Evolutionary conservation across 176 grass and related monocot species (phyloP), one percentile per base, ranked within the genome.

Genomic region (Carex cristatella): DNA sequence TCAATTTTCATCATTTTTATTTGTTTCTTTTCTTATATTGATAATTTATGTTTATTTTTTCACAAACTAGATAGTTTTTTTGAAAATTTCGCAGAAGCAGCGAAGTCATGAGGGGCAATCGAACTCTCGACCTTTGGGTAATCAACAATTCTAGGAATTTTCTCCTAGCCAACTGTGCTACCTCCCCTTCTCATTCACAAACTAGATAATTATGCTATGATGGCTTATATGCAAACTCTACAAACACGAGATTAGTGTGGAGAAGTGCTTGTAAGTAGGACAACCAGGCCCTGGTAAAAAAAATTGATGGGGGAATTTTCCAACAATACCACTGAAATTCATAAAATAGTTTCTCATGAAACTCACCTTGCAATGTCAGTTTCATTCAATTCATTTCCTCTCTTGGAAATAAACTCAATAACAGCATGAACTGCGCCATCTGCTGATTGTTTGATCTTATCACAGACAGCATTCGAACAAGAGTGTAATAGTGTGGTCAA

Each of bases 401-500:
- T 88, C 84, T 91, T 93, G 67, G 84, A 83, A 84, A 98, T 93
- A 76, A 98, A 92, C 86, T 94, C 84, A 35, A 86, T 98, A 87
- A 98, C 89, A 86, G 93, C 91, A 89, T 94, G 92, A 89, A 94
- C 90, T 76, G 93, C 92, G 86, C 91, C 92, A 90, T 94, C 95
- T 88, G 91, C 93, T 89, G 95, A 98, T 89, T 98, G 91, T 81
- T 98, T 98, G 60, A 94, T 89, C 84, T 93, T 98, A 84, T 98
- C 95, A 67, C 93, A 98, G 80, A 94, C 84, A 31, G 92, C 92
- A 84, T 85, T 65, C 1, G 91, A 93, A 81, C 95, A 98, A 27
- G 95, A 92, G 84, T 94, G 89, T 68, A 98, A 88, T 58, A 91
- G 88, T 40, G 94, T 72, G 86, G 90, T 90, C 65, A 98, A 74